phyloP scores from a whole-genome alignment of 1,284 basidiomycete genomes.

The Sporisorium exsertum region DNA sequence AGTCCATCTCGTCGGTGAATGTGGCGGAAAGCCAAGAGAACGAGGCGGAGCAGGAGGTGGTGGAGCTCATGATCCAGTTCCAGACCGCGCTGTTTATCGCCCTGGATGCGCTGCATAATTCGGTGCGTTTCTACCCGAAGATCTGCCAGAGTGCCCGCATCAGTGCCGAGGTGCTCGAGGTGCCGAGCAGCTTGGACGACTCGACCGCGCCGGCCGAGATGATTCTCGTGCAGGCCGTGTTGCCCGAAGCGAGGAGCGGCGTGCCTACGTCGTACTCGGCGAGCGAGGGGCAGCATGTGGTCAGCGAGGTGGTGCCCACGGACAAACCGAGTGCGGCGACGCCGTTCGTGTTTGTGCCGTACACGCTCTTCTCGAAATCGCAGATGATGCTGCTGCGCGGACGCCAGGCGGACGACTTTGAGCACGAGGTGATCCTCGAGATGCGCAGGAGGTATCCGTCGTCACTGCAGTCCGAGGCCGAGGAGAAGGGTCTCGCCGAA shows the following conservation, averaged over 20 bases:
- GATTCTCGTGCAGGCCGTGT: slow-evolving; percentile 72
- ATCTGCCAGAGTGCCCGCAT: slow-evolving; percentile 70
- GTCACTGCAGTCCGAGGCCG: slow-evolving; percentile 55
- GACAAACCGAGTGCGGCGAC: slow-evolving; percentile 70
- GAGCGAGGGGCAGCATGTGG: slow-evolving; percentile 65
- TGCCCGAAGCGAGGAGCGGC: slow-evolving; percentile 69
- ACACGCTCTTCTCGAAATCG: slow-evolving; percentile 72
- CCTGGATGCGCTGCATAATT: slow-evolving; percentile 71
- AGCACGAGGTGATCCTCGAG: slow-evolving; percentile 68
- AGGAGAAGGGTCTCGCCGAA: slow-evolving; percentile 46
- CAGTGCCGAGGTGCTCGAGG: slow-evolving; percentile 72
- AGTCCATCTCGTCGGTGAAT: slow-evolving; percentile 49
- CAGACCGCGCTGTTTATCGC: slow-evolving; percentile 72
- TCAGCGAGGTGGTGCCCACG: slow-evolving; percentile 60
- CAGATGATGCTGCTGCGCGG: slow-evolving; percentile 72
- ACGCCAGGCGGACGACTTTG: slow-evolving; percentile 70
- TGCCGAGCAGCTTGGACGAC: slow-evolving; percentile 70
- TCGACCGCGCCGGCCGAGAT: slow-evolving; percentile 66
- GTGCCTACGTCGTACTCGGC: slow-evolving; percentile 59
- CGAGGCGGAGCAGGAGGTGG: slow-evolving; percentile 53
- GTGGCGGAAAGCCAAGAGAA: slow-evolving; percentile 46
- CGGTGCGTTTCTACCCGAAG: slow-evolving; percentile 71
- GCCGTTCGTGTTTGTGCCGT: slow-evolving; percentile 73
- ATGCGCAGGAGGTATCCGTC: slow-evolving; percentile 69
- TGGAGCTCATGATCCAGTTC: slow-evolving; percentile 72